Percentiles rank a stretch among this genome's conserved stretches.
phyloP scores from a whole-genome alignment of 2,329 filamentous ascomycete species.

The Epichloe typhina region DNA sequence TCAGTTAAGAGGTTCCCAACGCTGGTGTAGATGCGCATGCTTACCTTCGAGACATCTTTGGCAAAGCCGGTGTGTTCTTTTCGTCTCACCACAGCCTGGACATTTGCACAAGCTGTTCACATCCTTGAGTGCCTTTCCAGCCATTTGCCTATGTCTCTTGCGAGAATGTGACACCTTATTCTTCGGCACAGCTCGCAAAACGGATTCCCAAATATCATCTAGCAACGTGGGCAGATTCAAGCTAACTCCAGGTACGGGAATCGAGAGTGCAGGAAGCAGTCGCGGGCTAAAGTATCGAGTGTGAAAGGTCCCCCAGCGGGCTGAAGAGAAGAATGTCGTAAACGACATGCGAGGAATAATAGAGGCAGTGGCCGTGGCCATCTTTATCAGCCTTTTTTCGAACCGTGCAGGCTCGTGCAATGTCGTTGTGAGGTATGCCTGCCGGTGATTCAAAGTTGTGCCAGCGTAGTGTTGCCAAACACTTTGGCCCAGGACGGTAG shows the following conservation, averaged over 20 bases:
- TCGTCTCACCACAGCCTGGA: conserved; percentile 74
- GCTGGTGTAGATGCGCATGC: conserved; percentile 16
- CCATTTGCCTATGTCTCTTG: conserved; percentile 86
- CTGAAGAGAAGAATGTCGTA: conserved; percentile 25
- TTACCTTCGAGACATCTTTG: conserved; percentile 74
- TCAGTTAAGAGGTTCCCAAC: not conserved
- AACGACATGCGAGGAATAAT: conserved; percentile 43
- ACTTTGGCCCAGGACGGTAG: not conserved
- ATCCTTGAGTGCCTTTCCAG: conserved; percentile 88
- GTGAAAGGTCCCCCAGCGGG: conserved; percentile 30
- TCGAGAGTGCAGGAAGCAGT: conserved; percentile 39
- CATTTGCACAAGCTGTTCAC: conserved; percentile 79
- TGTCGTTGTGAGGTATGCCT: not conserved
- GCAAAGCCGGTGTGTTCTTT: conserved; percentile 82
- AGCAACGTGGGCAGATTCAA: conserved; percentile 46
- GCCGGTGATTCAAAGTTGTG: too few relatives aligned
- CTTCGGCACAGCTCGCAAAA: conserved; percentile 88
- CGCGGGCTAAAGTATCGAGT: conserved; percentile 32
- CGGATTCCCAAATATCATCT: conserved; percentile 79
- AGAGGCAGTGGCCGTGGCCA: conserved; percentile 19
- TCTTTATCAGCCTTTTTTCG: not conserved
- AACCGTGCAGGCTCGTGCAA: not conserved
- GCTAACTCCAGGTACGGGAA: conserved; percentile 49
- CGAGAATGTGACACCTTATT: conserved; percentile 98
- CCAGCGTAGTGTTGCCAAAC: not conserved